Percentiles rank a stretch among this genome's conserved stretches.
phyloP scores from a whole-genome alignment of 805 yeast species.

The Candida xyloterini region DNA sequence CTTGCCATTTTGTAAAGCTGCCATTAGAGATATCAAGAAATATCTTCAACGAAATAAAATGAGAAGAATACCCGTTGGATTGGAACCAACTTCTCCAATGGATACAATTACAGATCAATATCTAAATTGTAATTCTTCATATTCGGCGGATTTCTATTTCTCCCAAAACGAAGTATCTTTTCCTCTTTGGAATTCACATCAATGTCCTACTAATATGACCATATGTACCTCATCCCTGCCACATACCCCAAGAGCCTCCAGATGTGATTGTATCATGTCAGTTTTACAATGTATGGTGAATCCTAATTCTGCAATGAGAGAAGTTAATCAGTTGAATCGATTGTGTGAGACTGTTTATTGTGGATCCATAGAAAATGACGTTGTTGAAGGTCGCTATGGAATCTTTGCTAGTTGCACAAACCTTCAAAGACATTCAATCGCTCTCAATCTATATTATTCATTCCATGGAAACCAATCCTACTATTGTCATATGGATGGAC shows the following conservation, averaged over 20 bases:
- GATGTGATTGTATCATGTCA: constrained; percentile 44
- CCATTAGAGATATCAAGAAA: constrained; percentile 76
- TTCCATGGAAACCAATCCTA: constrained; percentile 17
- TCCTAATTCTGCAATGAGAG: constrained; percentile 15
- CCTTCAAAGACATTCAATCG: constrained; percentile 39
- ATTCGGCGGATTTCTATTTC: constrained; percentile 18
- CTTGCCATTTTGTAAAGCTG: constrained; percentile 80
- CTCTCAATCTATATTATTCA: constrained; percentile 37
- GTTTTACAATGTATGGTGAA: constrained; percentile 38
- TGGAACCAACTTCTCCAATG: constrained; percentile 7
- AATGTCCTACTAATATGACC: constrained; percentile 13
- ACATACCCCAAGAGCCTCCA: constrained; percentile 38
- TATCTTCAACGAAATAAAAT: constrained; percentile 47
- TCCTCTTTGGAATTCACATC: neutral
- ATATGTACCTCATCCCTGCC: constrained; percentile 32
- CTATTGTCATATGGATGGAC: constrained; percentile 19
- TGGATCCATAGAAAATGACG: constrained; percentile 36
- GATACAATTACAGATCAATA: constrained; percentile 10
- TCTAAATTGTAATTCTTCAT: constrained; percentile 14
- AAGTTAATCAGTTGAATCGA: constrained; percentile 22
- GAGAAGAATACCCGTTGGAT: constrained; percentile 39
- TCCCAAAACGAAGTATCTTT: constrained; percentile 3
- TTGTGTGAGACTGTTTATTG: constrained; percentile 41
- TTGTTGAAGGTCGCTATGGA: constrained; percentile 40
- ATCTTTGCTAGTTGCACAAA: constrained; percentile 38